Percentiles rank a stretch among this genome's conserved stretches.
Conservation (phyloP, 345 rosid species). For the Ceriops tagal region DNA sequence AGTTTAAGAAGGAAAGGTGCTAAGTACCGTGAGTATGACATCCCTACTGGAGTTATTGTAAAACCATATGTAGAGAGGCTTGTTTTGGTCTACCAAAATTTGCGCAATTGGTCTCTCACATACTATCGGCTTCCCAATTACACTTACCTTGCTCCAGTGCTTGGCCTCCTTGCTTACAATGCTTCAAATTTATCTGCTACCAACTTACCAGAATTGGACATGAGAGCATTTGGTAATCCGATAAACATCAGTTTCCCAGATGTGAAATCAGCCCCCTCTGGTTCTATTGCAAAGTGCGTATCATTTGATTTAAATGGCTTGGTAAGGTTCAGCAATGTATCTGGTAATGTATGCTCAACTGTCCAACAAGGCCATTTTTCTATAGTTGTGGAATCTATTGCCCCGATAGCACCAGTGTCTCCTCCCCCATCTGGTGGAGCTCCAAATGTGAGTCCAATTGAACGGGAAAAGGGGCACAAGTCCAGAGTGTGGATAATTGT, state of each 20-base stretch:
- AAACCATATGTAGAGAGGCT: conserved; percentile 73
- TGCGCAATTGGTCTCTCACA: conserved; percentile 65
- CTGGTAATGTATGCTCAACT: conserved; percentile 56
- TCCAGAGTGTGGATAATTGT: conserved; percentile 60
- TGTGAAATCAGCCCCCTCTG: conserved; percentile 45
- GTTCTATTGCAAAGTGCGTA: conserved; percentile 63
- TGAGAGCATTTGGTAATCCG: conserved; percentile 46
- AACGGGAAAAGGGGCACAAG: conserved; percentile 27
- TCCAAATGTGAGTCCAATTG: conserved; percentile 17
- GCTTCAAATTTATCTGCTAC: conserved; percentile 63
- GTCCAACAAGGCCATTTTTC: conserved; percentile 78
- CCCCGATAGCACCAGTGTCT: conserved; percentile 40
- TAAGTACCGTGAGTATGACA: conserved; percentile 48
- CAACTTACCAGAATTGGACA: conserved; percentile 42
- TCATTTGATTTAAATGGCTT: conserved; percentile 57
- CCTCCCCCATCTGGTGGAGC: conserved; percentile 20
- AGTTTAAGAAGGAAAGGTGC: conserved; percentile 66
- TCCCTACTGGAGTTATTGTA: conserved; percentile 50
- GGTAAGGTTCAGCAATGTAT: conserved; percentile 51
- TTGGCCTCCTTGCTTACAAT: conserved; percentile 80
- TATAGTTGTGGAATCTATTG: conserved; percentile 58
- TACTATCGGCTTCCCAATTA: conserved; percentile 60
- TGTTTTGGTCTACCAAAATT: conserved; percentile 80
- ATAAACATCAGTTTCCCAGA: conserved; percentile 58
- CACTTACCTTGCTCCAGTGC: conserved; percentile 60